Evolutionary conservation across 192 early-diverging fungal species (phyloP), one percentile per base, ranked within the genome.

Genomic region (Mortierella antarctica): DNA sequence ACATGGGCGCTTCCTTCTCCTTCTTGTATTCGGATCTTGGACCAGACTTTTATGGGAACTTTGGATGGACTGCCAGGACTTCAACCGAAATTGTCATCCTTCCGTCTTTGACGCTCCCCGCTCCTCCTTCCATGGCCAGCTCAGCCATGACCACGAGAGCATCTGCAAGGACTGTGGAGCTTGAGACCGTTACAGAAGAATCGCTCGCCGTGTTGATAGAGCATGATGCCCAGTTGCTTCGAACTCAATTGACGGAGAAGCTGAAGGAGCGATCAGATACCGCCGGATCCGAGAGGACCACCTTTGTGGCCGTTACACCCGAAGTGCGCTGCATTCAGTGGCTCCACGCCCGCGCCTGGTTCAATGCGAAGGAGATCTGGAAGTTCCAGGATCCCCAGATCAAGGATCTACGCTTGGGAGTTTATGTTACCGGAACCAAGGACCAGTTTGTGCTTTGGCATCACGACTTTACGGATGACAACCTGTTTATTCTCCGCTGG

Each of bases 11-110:
- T 0, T 18, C 49, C 9, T 78, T 78, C 62, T 47, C 74, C 6
- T 78, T 78, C 62, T 57, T 78, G 20, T 78, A 78, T 62, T 78
- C 74, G 42, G 74, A 78, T 39, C 60, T 78, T 2, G 74, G 74
- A 17, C 46, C 67, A 5, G 54, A 69, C 7, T 78, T 78, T 40
- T 78, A 78, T 17, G 57, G 61, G 4, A 50, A 70, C 52, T 41
- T 78, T 50, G 74, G 74, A 44, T 78, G 74, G 74, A 70, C 74
- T 3, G 54, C 74, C 4, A 53, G 74, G 42, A 48, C 18, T 8
- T 70, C 67, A 7, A 46, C 61, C 18, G 56, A 78, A 44, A 78
- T 78, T n/a, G 42, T 70, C 18, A 40, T 78, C 41, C 63, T 62
- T 13, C 12, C 67, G 4, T 17, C 61, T 15, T 49, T 52, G 11